Evolutionary conservation across 2,329 filamentous ascomycete species (phyloP), one percentile per base, ranked within the genome.

Genomic region (Colletotrichum higginsianum): DNA sequence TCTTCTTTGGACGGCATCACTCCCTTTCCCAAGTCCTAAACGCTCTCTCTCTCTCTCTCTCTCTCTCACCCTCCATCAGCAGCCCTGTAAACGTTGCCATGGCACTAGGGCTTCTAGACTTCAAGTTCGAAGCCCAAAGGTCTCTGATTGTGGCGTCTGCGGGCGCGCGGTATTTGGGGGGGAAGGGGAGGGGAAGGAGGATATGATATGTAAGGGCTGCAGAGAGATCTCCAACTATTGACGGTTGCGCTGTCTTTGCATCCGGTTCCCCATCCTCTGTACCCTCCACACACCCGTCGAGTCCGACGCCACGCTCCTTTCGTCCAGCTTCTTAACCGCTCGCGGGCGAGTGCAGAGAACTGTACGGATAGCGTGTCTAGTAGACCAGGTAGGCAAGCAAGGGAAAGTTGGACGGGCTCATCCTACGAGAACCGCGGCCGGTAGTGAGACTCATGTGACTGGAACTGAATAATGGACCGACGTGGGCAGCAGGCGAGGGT

Each of bases 41-140:
- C 26, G 26, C 26, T 26, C 26, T 26, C 26, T 26, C 26, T 26
- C 26, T 26, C 26, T 26, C 26, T 26, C 23, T 18, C 30, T 12
- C 57, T 50, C 58, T 18, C 30, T 12, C 57, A 42, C 58, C 50
- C 38, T 62, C 30, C 56, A 15, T 42, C 21, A 52, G 35, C 68
- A 63, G 68, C 68, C 58, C 64, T 67, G 64, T 61, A 40, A 58
- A 60, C 63, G 64, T 67, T 67, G 68, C 58, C 64, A 35, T 60
- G 64, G 18, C 64, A 60, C 47, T 30, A 67, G n/a, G 26, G 50
- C 57, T 67, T 71, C 68, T 67, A 63, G 68, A 71, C 63, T 63
- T 46, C 15, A 46, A 35, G 50, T 18, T 47, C 16, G 64, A 49
- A 63, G 58, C 35, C 44, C 16, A 35, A 11, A 61, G 47, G 57